phyloP scores from a whole-genome alignment of 179 eudicot genomes.

The Spinacia oleracea region DNA sequence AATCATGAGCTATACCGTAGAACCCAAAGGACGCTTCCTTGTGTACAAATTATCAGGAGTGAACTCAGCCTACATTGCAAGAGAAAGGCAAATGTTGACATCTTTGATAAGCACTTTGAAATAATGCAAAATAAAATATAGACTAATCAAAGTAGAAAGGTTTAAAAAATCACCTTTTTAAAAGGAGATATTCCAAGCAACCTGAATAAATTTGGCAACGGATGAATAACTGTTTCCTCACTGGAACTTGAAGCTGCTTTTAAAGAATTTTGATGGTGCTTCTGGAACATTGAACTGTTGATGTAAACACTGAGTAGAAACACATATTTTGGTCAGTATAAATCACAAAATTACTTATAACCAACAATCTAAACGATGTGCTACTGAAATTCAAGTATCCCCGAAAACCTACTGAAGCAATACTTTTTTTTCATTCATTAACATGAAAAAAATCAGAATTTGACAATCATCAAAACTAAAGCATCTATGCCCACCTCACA shows the following conservation, averaged over 20 bases:
- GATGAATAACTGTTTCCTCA: conserved; percentile 72
- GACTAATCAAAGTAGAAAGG: neutral
- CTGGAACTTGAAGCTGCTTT: conserved; percentile 54
- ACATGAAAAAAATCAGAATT: neutral
- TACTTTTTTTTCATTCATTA: neutral
- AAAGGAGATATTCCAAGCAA: conserved; percentile 76
- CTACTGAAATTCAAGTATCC: neutral
- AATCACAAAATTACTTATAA: neutral
- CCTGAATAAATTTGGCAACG: conserved; percentile 74
- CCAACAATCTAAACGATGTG: neutral
- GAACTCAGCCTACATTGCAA: conserved; percentile 66
- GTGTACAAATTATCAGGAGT: conserved; percentile 82
- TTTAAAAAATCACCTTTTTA: conserved; percentile 49
- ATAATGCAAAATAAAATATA: neutral
- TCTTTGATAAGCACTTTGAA: neutral
- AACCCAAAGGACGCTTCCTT: conserved; percentile 65
- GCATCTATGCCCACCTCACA: conserved; percentile 58
- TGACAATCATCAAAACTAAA: neutral
- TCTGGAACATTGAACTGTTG: conserved; percentile 74
- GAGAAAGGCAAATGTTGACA: conserved; percentile 1
- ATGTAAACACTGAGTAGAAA: conserved; percentile 59
- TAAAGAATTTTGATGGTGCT: conserved; percentile 61
- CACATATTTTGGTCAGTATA: conserved; percentile 1
- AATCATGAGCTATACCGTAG: conserved; percentile 47
- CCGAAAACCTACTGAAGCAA: neutral